phyloP scores from a whole-genome alignment of 208 protist species.

The Leishmania braziliensis region DNA sequence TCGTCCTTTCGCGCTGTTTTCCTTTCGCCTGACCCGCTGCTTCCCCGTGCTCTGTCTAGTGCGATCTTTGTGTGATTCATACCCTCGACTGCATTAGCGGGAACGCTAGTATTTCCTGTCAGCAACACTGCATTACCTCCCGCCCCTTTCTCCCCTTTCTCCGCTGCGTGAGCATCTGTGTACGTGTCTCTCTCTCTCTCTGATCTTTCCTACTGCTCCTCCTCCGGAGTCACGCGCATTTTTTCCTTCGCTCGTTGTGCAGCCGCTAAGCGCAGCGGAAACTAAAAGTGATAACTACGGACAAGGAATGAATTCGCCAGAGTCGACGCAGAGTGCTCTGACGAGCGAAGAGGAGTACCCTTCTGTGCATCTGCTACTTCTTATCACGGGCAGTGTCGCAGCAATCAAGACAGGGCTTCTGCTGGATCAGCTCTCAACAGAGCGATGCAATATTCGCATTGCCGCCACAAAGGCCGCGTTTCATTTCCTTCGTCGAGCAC shows the following conservation, averaged over 20 bases:
- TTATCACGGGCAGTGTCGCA: constrained; percentile 90
- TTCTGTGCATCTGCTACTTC: constrained; percentile 76
- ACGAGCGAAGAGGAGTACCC: constrained; percentile 36
- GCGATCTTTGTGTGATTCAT: not conserved
- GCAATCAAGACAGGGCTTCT: constrained; percentile 86
- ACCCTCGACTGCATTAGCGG: not conserved
- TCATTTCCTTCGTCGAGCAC: constrained; percentile 75
- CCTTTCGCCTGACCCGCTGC: not conserved
- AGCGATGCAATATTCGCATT: constrained; percentile 81
- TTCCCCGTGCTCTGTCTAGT: not conserved
- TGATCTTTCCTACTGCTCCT: not conserved
- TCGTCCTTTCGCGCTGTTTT: not conserved
- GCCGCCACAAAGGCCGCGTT: constrained; percentile 79
- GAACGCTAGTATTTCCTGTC: not conserved
- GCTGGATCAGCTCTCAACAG: constrained; percentile 67
- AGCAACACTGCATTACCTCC: not conserved
- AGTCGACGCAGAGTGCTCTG: not conserved
- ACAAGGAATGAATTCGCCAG: not conserved
- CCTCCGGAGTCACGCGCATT: not conserved
- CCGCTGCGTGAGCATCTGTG: not conserved
- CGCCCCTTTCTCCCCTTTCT: constrained; percentile 3
- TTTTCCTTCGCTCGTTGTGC: not conserved
- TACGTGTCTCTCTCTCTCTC: not conserved
- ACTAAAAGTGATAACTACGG: not conserved
- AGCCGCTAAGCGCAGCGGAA: not conserved